Percentiles rank a stretch among this genome's conserved stretches.
Evolutionary conservation across 2,329 filamentous ascomycete species (phyloP).

Genomic region (Aureobasidium vineae): DNA sequence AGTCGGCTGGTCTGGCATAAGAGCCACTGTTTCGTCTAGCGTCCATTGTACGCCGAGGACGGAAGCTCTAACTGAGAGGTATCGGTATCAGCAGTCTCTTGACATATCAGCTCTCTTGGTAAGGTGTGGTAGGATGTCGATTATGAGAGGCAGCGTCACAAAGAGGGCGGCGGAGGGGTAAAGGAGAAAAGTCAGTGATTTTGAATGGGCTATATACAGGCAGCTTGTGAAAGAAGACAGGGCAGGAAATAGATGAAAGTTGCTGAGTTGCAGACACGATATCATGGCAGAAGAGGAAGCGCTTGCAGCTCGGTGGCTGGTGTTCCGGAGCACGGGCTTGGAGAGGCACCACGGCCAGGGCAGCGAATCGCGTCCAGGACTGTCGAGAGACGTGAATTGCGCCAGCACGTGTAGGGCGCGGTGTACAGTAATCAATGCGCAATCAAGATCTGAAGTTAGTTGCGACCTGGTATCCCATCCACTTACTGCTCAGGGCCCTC

Average conservation of each 20-base stretch:
- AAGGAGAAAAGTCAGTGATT: neutral
- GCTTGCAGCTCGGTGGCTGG: conserved; percentile 25
- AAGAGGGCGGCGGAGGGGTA: neutral
- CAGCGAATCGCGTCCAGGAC: neutral
- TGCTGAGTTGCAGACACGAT: conserved; percentile 18
- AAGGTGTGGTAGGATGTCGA: neutral
- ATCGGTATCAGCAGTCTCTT: conserved; percentile 4
- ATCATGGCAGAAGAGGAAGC: conserved; percentile 16
- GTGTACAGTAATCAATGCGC: neutral
- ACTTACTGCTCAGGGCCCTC: neutral
- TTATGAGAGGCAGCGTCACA: neutral
- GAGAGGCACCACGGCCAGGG: neutral
- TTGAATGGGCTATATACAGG: conserved; percentile 17
- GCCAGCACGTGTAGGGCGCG: neutral
- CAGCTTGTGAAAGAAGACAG: neutral
- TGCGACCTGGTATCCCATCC: neutral
- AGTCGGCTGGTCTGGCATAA: neutral
- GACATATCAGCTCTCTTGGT: neutral
- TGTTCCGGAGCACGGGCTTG: conserved; percentile 19
- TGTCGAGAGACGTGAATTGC: neutral
- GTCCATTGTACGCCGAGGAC: neutral
- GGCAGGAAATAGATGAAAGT: conserved; percentile 22
- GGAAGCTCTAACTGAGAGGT: neutral
- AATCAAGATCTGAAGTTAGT: neutral
- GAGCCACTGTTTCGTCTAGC: conserved; percentile 7